These are phyloP conservation scores for Grosmannia clavigera DNA, from an alignment of 2,329 filamentous ascomycete species.

Conservation along the genomic window DNA sequence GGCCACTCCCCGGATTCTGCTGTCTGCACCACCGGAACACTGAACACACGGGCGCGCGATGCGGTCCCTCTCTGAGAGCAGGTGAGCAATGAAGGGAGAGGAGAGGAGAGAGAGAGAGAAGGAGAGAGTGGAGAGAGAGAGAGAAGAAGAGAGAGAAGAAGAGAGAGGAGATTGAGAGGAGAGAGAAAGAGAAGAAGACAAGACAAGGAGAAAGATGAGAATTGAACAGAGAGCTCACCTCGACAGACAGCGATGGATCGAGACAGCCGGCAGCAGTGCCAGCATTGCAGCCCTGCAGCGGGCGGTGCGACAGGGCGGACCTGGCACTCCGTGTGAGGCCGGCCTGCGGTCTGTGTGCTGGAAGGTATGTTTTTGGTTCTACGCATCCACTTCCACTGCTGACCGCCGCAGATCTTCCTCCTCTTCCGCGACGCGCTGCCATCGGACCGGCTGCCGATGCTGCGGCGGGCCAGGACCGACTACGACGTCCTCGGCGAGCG, in stretches of 20 bases:
- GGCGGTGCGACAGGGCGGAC: constrained; percentile 48
- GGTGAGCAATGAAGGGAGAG: neutral
- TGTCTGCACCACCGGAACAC: neutral
- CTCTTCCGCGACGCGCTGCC: constrained; percentile 57
- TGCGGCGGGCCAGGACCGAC: constrained; percentile 57
- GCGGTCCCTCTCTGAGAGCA: constrained; percentile 1
- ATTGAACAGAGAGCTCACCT: too few relatives aligned
- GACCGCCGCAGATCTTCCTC: constrained; percentile 53
- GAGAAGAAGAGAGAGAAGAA: too few relatives aligned
- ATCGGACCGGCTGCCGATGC: constrained; percentile 53
- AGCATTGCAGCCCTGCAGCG: constrained; percentile 50
- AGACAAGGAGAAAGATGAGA: too few relatives aligned
- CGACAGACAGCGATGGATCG: constrained; percentile 53
- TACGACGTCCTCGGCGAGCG: constrained; percentile 62
- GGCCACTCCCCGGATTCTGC: neutral
- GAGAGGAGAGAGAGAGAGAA: too few relatives aligned
- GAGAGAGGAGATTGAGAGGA: too few relatives aligned
- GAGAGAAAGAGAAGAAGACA: too few relatives aligned
- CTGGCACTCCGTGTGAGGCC: constrained; percentile 50
- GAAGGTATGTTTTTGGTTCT: constrained; percentile 47
- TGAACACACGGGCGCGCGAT: neutral
- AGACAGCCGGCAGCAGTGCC: constrained; percentile 44
- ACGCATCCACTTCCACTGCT: neutral
- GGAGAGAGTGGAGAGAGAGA: too few relatives aligned
- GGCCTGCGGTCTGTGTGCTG: constrained; percentile 81